A percentile compares a stretch with the other conserved stretches of the same genome.
These are phyloP conservation scores for Bertia moriformis DNA, from an alignment of 2,329 filamentous ascomycete species.

Conservation along the genomic window DNA sequence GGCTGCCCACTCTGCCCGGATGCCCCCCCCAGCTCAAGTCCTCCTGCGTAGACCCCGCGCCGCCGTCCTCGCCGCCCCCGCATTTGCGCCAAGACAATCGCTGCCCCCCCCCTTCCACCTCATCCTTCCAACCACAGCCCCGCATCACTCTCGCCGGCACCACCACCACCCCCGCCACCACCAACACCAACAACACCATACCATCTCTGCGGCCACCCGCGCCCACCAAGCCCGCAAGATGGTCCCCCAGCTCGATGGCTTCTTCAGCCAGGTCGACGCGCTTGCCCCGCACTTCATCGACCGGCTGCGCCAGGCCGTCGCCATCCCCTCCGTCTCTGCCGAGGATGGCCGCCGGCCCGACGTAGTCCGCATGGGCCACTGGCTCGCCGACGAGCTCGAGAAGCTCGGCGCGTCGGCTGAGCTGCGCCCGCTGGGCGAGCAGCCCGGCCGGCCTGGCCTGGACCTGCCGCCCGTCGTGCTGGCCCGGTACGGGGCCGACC, in stretches of 20 bases:
- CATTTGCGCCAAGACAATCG: too few species aligned
- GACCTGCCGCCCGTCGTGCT: conserved; percentile 86
- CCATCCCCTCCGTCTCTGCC: conserved; percentile 88
- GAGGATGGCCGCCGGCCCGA: conserved; percentile 79
- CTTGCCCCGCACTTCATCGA: conserved; percentile 74
- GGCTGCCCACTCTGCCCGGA: too few species aligned
- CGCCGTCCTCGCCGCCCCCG: too few species aligned
- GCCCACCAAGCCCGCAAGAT: conserved; percentile 64
- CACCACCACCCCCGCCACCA: too few species aligned
- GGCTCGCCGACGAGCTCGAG: conserved; percentile 70
- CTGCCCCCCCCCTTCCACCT: too few species aligned
- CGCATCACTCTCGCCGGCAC: too few species aligned
- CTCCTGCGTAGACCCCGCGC: too few species aligned
- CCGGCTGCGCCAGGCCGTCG: conserved; percentile 78
- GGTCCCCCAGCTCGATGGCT: conserved; percentile 79
- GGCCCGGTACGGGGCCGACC: conserved; percentile 80
- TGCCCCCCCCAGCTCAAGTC: too few species aligned
- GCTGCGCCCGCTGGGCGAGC: conserved; percentile 74
- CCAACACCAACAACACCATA: too few species aligned
- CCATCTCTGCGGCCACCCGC: too few species aligned
- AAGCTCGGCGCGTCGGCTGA: conserved; percentile 75
- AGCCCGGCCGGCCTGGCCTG: conserved; percentile 78
- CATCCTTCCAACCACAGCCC: too few species aligned
- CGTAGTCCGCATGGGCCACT: conserved; percentile 93
- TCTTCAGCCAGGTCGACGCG: conserved; percentile 81